These are phyloP conservation scores for Aspergillus egyptiacus DNA, from an alignment of 495 filamentous ascomycete species.

Conservation along the genomic window DNA sequence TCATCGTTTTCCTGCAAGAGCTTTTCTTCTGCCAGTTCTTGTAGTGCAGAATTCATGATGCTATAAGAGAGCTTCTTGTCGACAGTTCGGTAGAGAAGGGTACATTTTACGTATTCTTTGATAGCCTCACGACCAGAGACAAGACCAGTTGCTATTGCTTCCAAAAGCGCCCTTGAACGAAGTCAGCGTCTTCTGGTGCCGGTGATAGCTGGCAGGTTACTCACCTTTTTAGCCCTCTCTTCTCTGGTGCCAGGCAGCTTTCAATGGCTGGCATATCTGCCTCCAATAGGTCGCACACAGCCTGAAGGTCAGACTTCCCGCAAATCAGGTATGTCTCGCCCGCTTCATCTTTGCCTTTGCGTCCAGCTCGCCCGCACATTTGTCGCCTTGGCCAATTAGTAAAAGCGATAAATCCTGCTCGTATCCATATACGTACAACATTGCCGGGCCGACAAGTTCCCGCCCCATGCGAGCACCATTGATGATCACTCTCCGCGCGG, in stretches of 20 bases:
- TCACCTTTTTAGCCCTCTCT: slow-evolving; percentile 61
- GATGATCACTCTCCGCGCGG: slow-evolving; percentile 71
- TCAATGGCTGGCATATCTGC: slow-evolving; percentile 66
- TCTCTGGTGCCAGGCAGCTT: slow-evolving; percentile 66
- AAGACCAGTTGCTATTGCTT: slow-evolving; percentile 65
- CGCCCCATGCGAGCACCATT: slow-evolving; percentile 73
- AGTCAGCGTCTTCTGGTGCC: slow-evolving; percentile 8
- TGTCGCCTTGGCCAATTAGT: slow-evolving; percentile 50
- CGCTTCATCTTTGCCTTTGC: slow-evolving; percentile 75
- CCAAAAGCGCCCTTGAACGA: slow-evolving; percentile 56
- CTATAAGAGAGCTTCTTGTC: slow-evolving; percentile 50
- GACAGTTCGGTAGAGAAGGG: slow-evolving; percentile 58
- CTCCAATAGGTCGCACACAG: slow-evolving; percentile 62
- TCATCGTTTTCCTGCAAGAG: slow-evolving; percentile 35
- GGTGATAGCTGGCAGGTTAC: neutral
- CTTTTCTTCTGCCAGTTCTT: slow-evolving; percentile 39
- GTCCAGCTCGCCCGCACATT: slow-evolving; percentile 78
- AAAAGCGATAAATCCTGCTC: neutral
- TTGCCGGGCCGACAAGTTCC: slow-evolving; percentile 68
- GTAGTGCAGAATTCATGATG: slow-evolving; percentile 50
- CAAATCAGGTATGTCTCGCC: slow-evolving; percentile 81
- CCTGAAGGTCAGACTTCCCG: slow-evolving; percentile 60
- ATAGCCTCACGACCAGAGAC: slow-evolving; percentile 64
- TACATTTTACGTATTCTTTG: slow-evolving; percentile 64
- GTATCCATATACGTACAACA: slow-evolving; percentile 45